phyloP scores from a whole-genome alignment of 257 asterid species.

The Solanum sejunctum region DNA sequence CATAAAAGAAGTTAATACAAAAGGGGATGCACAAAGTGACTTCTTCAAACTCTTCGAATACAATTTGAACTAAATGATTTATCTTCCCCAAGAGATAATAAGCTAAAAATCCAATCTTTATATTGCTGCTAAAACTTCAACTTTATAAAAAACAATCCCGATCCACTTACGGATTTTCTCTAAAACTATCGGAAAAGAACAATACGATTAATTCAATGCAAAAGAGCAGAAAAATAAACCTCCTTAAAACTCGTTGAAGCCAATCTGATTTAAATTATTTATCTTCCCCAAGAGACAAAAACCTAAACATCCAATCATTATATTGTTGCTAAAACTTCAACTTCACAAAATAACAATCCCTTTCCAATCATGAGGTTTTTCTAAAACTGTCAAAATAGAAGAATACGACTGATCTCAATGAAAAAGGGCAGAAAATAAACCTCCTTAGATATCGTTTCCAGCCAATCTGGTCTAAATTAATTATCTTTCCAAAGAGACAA shows the following conservation, averaged over 20 bases:
- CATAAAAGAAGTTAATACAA: not conserved
- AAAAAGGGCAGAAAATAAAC: not conserved
- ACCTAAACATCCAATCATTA: not conserved
- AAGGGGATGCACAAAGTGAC: not conserved
- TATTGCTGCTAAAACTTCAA: not conserved
- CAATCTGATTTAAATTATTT: not conserved
- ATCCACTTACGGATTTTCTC: not conserved
- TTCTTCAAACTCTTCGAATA: not conserved
- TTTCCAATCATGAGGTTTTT: not conserved
- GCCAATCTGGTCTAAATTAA: not conserved
- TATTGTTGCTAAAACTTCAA: not conserved
- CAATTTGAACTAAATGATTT: not conserved
- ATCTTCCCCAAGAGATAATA: not conserved
- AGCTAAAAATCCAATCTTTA: not conserved
- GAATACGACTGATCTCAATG: not conserved
- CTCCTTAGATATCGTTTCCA: not conserved
- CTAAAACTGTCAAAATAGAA: not conserved
- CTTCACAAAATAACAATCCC: not conserved
- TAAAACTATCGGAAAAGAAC: not conserved
- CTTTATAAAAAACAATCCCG: not conserved
- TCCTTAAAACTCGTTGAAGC: not conserved
- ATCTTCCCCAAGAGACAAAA: not conserved
- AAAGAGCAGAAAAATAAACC: not conserved
- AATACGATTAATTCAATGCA: not conserved
- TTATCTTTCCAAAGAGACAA: not conserved